These are phyloP conservation scores for Aspergillus bertholletiae DNA, from an alignment of 495 filamentous ascomycete genomes.

Conservation along the genomic window DNA sequence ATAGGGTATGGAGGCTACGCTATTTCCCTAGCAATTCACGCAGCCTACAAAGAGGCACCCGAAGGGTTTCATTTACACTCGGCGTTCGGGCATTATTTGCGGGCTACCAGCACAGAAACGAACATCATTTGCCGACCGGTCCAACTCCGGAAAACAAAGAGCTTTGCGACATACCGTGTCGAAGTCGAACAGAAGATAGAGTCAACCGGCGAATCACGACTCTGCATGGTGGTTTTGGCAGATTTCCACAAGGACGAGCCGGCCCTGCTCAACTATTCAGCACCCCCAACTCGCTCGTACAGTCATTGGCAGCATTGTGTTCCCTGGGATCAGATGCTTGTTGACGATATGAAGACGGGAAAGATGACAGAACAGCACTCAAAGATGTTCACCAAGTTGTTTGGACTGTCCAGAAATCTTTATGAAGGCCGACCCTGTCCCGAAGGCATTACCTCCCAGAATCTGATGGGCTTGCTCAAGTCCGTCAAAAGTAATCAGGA, in stretches of 20 bases:
- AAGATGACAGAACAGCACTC: neutral
- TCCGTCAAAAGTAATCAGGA: neutral
- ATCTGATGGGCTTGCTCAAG: constrained; percentile 8
- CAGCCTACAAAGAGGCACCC: constrained; percentile 6
- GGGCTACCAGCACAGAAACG: neutral
- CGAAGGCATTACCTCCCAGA: constrained; percentile 5
- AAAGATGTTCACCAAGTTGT: neutral
- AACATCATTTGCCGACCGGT: neutral
- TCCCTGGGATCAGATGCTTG: neutral
- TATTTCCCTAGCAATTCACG: constrained; percentile 5
- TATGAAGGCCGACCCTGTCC: constrained; percentile 2
- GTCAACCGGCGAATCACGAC: neutral
- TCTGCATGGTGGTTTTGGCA: constrained; percentile 4
- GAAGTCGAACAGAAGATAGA: neutral
- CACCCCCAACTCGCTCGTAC: constrained; percentile 1
- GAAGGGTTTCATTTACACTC: constrained; percentile 3
- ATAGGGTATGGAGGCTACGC: constrained; percentile 10
- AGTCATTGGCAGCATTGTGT: neutral
- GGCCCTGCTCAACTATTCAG: constrained; percentile 2
- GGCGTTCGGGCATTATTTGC: constrained; percentile 1
- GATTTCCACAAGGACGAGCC: constrained; percentile 7
- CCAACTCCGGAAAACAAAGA: constrained; percentile 2
- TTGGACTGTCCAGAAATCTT: neutral
- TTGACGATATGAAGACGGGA: neutral
- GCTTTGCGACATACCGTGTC: constrained; percentile 6